A percentile compares a stretch with the other conserved stretches of the same genome.
These are phyloP conservation scores for Starmerella bacillaris DNA, from an alignment of 805 yeast species.

Conservation along the genomic window DNA sequence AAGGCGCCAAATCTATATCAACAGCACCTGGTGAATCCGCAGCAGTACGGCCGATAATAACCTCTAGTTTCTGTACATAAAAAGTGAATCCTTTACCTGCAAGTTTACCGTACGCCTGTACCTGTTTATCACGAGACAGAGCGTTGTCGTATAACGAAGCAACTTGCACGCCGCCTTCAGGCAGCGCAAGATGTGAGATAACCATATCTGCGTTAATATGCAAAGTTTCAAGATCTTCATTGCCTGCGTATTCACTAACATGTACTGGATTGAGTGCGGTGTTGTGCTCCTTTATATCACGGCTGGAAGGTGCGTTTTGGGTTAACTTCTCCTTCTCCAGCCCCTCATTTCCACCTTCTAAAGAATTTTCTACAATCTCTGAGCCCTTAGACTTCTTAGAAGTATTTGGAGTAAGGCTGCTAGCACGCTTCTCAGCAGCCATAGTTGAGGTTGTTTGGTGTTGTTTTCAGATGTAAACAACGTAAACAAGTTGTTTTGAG, in stretches of 20 bases:
- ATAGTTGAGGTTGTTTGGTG: constrained; percentile 2
- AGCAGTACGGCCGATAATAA: constrained; percentile 78
- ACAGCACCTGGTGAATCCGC: constrained; percentile 19
- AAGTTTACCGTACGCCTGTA: constrained; percentile 95
- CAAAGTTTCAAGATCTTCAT: too few relatives aligned
- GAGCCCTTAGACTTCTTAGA: too few relatives aligned
- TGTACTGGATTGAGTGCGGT: background rate
- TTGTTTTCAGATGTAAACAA: background rate
- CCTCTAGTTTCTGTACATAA: constrained; percentile 61
- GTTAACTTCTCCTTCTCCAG: background rate
- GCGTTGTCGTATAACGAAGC: constrained; percentile 58
- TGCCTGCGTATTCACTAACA: too few relatives aligned
- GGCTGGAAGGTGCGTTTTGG: too few relatives aligned
- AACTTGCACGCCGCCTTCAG: constrained; percentile 59
- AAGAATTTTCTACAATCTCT: too few relatives aligned
- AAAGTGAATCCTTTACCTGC: constrained; percentile 89
- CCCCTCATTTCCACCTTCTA: background rate
- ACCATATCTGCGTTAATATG: constrained; percentile 25
- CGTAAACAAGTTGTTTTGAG: constrained; percentile 2
- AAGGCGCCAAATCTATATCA: constrained; percentile 89
- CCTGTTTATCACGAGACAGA: constrained; percentile 45
- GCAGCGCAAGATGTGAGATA: constrained; percentile 47
- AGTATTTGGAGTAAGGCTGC: too few relatives aligned
- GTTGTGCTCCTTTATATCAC: too few relatives aligned
- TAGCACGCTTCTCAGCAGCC: constrained; percentile 14